Evolutionary conservation across 73 alveolate species (phyloP).

Genomic region (Vitrella brassicaformis): DNA sequence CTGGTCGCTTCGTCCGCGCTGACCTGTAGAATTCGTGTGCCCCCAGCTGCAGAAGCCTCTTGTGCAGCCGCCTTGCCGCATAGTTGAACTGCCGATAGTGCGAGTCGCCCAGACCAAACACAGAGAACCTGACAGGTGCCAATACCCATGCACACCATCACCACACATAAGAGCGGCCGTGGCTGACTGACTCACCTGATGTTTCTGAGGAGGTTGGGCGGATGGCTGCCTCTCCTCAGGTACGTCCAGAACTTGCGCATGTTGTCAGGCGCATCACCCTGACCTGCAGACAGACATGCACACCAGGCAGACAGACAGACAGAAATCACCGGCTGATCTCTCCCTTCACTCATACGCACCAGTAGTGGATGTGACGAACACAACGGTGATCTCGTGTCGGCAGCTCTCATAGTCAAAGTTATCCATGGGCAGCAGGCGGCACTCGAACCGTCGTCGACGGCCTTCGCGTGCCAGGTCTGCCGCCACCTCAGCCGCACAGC

Average conservation of each 20-base stretch:
- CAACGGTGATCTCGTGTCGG: background rate
- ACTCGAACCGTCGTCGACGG: background rate
- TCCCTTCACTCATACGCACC: no score
- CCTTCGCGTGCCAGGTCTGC: background rate
- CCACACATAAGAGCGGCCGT: background rate
- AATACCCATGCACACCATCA: background rate
- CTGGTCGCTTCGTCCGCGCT: background rate
- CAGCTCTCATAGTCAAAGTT: background rate
- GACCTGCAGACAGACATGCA: no score
- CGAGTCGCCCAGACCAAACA: constrained; percentile 29
- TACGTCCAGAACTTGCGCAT: constrained; percentile 26
- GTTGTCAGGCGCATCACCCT: constrained; percentile 35
- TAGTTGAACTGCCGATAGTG: constrained; percentile 32
- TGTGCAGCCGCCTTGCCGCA: constrained; percentile 24
- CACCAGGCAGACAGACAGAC: no score
- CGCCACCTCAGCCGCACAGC: background rate
- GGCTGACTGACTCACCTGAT: background rate
- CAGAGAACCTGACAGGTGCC: background rate
- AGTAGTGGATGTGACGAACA: background rate
- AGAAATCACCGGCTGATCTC: no score
- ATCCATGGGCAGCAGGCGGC: background rate
- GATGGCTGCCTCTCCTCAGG: constrained; percentile 2
- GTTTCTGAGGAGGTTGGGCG: background rate
- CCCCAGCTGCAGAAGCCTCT: constrained; percentile 11
- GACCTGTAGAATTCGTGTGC: constrained; percentile 13